phyloP scores from a whole-genome alignment of 108 stramenopile genomes.

The Schizochytrium sp. region DNA sequence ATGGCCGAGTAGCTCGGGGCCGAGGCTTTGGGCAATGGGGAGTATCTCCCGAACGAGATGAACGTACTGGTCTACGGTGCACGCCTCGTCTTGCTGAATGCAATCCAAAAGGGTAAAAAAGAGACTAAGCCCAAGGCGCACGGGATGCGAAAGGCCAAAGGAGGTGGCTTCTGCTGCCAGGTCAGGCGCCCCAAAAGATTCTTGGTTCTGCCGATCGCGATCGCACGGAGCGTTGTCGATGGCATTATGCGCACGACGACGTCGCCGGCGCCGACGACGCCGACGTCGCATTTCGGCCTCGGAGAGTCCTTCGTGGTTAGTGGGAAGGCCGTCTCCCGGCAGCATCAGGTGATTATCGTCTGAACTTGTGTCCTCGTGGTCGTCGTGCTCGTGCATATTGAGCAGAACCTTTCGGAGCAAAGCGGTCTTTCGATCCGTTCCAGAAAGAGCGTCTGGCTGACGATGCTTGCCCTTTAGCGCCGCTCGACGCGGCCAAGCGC shows the following conservation, averaged over 20 bases:
- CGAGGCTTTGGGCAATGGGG: neutral
- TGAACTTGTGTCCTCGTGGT: neutral
- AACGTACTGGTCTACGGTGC: neutral
- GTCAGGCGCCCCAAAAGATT: neutral
- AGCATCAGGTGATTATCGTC: neutral
- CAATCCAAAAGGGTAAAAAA: slow-evolving; percentile 34
- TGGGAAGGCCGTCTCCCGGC: too few relatives aligned
- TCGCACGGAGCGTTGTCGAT: neutral
- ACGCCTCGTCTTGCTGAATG: slow-evolving; percentile 20
- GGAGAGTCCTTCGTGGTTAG: too few relatives aligned
- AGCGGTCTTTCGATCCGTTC: neutral
- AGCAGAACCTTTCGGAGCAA: neutral
- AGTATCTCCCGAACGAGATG: neutral
- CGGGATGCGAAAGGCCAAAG: slow-evolving; percentile 19
- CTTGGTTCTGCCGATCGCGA: neutral
- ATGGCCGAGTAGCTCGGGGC: neutral
- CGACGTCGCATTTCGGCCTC: too few relatives aligned
- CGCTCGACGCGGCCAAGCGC: neutral
- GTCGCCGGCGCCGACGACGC: neutral
- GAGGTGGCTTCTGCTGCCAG: neutral
- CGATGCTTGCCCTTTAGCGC: neutral
- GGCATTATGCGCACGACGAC: neutral
- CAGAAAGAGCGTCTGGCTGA: neutral
- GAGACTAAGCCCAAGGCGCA: slow-evolving; percentile 29
- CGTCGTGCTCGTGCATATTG: neutral